Conservation (phyloP, 352 stramenopile genomes). For the Phytophthora sp. region DNA sequence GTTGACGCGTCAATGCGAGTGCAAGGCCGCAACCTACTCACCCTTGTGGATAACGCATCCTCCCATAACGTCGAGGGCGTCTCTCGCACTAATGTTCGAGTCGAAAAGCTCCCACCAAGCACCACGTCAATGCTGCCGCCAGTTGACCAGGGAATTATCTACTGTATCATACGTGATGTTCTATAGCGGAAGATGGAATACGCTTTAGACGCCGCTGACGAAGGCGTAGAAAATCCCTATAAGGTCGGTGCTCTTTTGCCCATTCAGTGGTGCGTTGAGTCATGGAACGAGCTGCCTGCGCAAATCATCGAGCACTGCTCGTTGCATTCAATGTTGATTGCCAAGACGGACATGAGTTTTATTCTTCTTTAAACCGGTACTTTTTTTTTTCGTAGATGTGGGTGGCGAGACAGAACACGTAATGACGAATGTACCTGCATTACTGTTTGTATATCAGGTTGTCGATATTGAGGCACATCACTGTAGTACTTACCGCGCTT, state of each 20-base stretch:
- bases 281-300: not conserved
- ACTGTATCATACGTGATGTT: conserved; percentile 3
- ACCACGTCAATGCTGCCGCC: conserved; percentile 3
- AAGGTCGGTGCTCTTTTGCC: not conserved
- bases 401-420: conserved; percentile 3
- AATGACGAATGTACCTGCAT: not conserved
- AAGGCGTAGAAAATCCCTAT: conserved; percentile 1
- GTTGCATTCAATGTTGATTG: conserved; percentile 3
- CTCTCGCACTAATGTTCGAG: not conserved
- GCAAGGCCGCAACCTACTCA: too few species aligned
- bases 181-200: conserved; percentile 3
- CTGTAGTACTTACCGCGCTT: not conserved
- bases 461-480: conserved; percentile 7
- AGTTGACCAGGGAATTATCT: conserved; percentile 5
- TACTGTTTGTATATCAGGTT: conserved; percentile 7
- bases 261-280: not conserved
- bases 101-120: conserved; percentile 1
- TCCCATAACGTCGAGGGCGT: conserved; percentile 4
- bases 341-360: too few species aligned
- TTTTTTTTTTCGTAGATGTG: not conserved
- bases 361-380: conserved; percentile 8
- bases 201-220: not conserved
- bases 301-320: conserved; percentile 6
- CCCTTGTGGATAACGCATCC: not conserved
- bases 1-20: too few species aligned